Evolutionary conservation across 2,329 filamentous ascomycete genomes (phyloP), one percentile per base, ranked within the genome.

Genomic region (Aureobasidium sp.): DNA sequence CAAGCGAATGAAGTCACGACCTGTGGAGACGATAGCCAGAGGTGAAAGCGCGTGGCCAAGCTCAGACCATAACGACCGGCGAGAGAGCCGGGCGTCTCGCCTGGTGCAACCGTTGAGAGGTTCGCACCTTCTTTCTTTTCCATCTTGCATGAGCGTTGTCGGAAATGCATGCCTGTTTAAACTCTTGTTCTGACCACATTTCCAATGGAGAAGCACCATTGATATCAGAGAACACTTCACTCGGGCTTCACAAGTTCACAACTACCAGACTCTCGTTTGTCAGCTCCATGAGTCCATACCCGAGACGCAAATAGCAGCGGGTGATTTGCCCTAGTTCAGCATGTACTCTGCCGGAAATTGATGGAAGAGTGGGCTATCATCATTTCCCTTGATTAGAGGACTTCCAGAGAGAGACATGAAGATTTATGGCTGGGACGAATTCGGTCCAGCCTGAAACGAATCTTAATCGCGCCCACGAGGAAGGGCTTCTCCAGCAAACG

Each of bases 361-460:
- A 49, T 39, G 22, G 48, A 5, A 34, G 7, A 51, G 19, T n/a
- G 4, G 48, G 17, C 19, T 16, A 40, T 41, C 37, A n/a, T 51
- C 17, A 51, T 51, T 51, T 51, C 37, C 37, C 37, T 34, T 32
- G 37, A 51, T 41, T 38, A 25, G 16, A 50, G 47, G 35, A 40
- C 32, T 40, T 37, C 34, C 35, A 39, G 48, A 40, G 7, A 51
- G 37, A 51, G 48, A 51, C 48, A 51, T 25, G n/a, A 5, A 10
- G 48, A 41, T 19, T 3, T 32, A 25, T 14, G 37, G 27, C 37
- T 6, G 11, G 16, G 16, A 51, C 48, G 30, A 10, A 51, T 41
- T 51, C n/a, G 48, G 35, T 21, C 16, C 37, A 51, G 19, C 21
- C 11, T 51, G 48, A 51, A 51, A 51, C 48, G n/a, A 34, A 40